phyloP scores from a whole-genome alignment of 257 asterid genomes.

The Anisodus acutangulus region DNA sequence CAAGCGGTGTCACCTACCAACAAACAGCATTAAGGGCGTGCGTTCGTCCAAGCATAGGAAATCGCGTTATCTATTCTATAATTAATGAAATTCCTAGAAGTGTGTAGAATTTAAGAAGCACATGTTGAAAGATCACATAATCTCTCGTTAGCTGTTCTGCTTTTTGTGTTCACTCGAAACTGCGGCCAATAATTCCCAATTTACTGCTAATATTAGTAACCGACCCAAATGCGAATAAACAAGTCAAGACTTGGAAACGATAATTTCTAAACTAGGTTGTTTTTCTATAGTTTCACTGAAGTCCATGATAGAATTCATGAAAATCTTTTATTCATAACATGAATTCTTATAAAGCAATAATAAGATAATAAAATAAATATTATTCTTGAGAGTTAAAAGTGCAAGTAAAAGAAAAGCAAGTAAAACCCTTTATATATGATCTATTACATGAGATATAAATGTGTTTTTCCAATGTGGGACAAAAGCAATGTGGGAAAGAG shows the following conservation, averaged over 20 bases:
- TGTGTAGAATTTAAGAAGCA: background rate
- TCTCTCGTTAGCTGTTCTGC: background rate
- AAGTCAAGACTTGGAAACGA: background rate
- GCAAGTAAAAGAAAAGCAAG: no score
- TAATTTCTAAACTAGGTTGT: background rate
- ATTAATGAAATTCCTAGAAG: slow-evolving; percentile 7
- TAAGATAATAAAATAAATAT: no score
- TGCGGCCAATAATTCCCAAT: background rate
- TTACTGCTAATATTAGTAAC: background rate
- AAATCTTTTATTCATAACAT: no score
- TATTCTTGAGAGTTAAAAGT: no score
- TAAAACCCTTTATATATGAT: no score
- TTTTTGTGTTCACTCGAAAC: background rate
- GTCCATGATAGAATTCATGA: no score
- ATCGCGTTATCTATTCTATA: background rate
- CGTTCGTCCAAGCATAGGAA: background rate
- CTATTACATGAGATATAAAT: no score
- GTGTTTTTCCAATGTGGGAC: no score
- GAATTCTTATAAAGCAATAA: no score
- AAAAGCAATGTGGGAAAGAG: no score
- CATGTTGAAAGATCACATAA: background rate
- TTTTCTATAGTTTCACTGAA: background rate
- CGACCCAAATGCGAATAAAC: background rate
- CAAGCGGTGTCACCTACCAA: background rate
- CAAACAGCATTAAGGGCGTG: background rate